Base-by-base conservation (phyloP, 1,139 yeast genomes). In the Entelexis sorbosivorans region DNA sequence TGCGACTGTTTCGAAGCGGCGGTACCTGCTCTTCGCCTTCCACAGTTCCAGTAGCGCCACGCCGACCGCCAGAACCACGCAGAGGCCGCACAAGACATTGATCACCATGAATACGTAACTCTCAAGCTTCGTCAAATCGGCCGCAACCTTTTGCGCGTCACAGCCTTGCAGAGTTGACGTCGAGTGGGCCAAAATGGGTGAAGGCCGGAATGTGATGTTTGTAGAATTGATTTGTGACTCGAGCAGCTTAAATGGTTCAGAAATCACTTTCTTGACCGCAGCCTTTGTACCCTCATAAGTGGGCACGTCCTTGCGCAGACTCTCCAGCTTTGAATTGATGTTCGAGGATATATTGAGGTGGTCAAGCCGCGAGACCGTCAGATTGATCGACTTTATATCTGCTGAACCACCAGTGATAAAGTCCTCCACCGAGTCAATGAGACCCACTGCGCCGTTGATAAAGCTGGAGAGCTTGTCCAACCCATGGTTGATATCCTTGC, bases 401-500 rank as follows among this genome's bases (percentile, higher is more conserved):
- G 29, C 67, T 60, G 68, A 68, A 28, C 70, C 69, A 17, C 76
- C 81, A 1, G 76, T 70, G 59, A 89, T 81, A 39, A 83, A 72
- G 43, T 69, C 67, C 47, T 76, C 76, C 1, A 86, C 71, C 32
- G 65, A 70, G 24, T 66, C 64, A 17, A 71, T 59, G 13, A 63
- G 61, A 5, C 60, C 59, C 52, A 73, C 67, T 38, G 74, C 69
- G 40, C 73, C 65, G 60, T 73, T 60, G 44, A 76, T 51, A 50
- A 74, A 66, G 56, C 72, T 72, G 58, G 82, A 80, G 9, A 88
- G 65, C 1, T 78, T 67, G 1, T 66, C 65, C 39, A 83, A 66
- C 0, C 89, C 91, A 38, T 71, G 72, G 51, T 84, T 80, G 22
- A 87, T 69, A 9, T 78, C 86, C 38, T 70, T 68, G 0, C 87